Percentiles rank a stretch among this genome's conserved stretches.
Evolutionary conservation across 352 stramenopile species (phyloP).

Genomic region (Pythium plurisporium): DNA sequence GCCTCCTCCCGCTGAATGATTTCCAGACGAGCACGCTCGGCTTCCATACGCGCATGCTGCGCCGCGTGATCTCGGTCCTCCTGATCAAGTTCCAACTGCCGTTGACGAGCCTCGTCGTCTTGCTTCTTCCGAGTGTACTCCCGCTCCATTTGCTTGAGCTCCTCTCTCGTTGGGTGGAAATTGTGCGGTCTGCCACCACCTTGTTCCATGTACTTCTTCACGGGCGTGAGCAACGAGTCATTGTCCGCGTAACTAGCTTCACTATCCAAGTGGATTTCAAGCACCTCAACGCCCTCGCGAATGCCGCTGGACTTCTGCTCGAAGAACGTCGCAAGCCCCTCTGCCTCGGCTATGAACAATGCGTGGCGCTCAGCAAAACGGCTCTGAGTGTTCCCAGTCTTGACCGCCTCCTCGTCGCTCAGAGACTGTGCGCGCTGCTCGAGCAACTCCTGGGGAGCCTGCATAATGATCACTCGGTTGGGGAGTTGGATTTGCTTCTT

Average conservation of each 20-base stretch:
- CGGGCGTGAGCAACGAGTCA: slow-evolving; percentile 35
- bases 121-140: slow-evolving; percentile 41
- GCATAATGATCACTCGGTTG: slow-evolving; percentile 70
- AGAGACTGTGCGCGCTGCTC: slow-evolving; percentile 52
- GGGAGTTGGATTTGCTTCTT: slow-evolving; percentile 36
- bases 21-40: slow-evolving; percentile 60
- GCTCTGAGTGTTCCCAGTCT: slow-evolving; percentile 57
- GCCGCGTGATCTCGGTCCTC: slow-evolving; percentile 45
- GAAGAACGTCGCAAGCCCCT: slow-evolving; percentile 59
- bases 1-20: slow-evolving; percentile 74
- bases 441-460: slow-evolving; percentile 42
- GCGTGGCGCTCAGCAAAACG: slow-evolving; percentile 47
- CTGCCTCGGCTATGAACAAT: slow-evolving; percentile 42
- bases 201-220: slow-evolving; percentile 75
- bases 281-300: slow-evolving; percentile 44
- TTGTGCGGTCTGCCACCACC: slow-evolving; percentile 65
- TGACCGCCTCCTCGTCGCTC: slow-evolving; percentile 47
- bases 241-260: slow-evolving; percentile 38
- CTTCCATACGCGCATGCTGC: slow-evolving; percentile 40
- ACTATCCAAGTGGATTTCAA: slow-evolving; percentile 51
- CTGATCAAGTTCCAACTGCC: slow-evolving; percentile 37
- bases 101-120: slow-evolving; percentile 36
- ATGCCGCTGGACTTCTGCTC: slow-evolving; percentile 30
- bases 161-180: slow-evolving; percentile 76
- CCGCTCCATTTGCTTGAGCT: slow-evolving; percentile 43